Percentiles rank a stretch among this genome's conserved stretches.
Conservation (phyloP, 345 rosid species). For the Eucalyptus curtisii region DNA sequence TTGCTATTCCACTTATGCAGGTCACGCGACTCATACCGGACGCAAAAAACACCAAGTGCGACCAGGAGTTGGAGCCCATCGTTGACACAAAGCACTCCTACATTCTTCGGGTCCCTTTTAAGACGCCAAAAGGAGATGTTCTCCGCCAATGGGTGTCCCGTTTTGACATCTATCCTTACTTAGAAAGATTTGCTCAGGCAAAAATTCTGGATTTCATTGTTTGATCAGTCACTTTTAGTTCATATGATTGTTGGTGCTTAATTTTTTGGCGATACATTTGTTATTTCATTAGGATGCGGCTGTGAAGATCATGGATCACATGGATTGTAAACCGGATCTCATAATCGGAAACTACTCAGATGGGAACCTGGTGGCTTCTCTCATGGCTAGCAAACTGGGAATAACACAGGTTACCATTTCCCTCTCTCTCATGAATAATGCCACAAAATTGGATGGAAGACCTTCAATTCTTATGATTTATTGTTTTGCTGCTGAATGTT, state of each 20-base stretch:
- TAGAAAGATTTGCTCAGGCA: conserved; percentile 70
- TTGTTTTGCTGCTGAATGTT: not conserved
- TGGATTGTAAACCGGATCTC: conserved; percentile 78
- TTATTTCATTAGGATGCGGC: conserved; percentile 39
- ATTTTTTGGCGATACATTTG: not conserved
- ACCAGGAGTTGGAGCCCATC: conserved; percentile 70
- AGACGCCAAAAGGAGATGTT: conserved; percentile 37
- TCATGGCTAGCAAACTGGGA: conserved; percentile 71
- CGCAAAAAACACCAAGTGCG: conserved; percentile 70
- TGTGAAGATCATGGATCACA: conserved; percentile 42
- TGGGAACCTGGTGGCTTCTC: conserved; percentile 86
- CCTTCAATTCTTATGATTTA: not conserved
- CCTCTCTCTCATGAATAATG: not conserved
- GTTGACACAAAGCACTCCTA: conserved; percentile 51
- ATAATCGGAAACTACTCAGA: conserved; percentile 90
- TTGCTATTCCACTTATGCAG: conserved; percentile 2
- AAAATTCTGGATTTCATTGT: not conserved
- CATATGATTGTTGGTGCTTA: not conserved
- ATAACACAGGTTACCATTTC: conserved; percentile 45
- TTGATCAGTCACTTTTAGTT: not conserved
- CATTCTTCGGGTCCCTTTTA: conserved; percentile 84
- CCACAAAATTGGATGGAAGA: not conserved
- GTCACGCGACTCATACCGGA: conserved; percentile 76
- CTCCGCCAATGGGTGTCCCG: conserved; percentile 87
- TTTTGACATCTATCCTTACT: conserved; percentile 85